Base-by-base conservation (phyloP, 257 asterid species). In the Striga asiatica region DNA sequence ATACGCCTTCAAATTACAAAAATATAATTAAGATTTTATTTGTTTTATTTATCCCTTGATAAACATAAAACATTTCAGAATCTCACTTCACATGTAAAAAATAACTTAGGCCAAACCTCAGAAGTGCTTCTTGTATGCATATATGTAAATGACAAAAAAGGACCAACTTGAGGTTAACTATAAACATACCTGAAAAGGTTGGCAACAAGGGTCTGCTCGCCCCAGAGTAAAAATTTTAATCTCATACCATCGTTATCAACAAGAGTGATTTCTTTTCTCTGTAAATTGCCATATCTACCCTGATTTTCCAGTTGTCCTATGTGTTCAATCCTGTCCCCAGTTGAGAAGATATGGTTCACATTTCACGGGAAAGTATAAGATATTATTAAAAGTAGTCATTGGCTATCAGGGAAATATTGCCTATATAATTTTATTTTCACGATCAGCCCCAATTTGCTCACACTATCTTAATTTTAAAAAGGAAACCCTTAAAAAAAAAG, bases 131-230 rank as follows among this genome's bases (percentile, higher is more conserved):
- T n/a, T n/a, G n/a, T n/a, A n/a, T n/a, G n/a, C n/a, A n/a, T n/a
- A n/a, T n/a, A n/a, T n/a, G n/a, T n/a, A 25, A 12, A 58, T 8
- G 25, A 35, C 23, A 16, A 60, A 1, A 25, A 67, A 58, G 21
- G 58, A 10, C 2, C 11, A 11, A 41, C 18, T 13, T 41, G 48
- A 22, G 7, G 38, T 34, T 16, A 58, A 45, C 16, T 42, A 37
- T 46, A 50, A 46, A 28, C 62, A 50, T 72, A 92, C 98, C 95
- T 92, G 71, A 87, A 73, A 50, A 92, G 76, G 64, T 88, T 78
- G 67, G 95, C 83, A 66, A 87, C 68, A 61, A 76, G 67, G 59
- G 65, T 71, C 72, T 92, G 97, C 61, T 84, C 98, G 65, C 94
- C 98, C 98, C 98, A 92, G 31, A 92, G 75, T 34, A 74, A 64